Percentiles rank a stretch among this genome's conserved stretches.
Evolutionary conservation across 192 early-diverging fungal species (phyloP).

Genomic region (Phlyctochytrium planicorne): DNA sequence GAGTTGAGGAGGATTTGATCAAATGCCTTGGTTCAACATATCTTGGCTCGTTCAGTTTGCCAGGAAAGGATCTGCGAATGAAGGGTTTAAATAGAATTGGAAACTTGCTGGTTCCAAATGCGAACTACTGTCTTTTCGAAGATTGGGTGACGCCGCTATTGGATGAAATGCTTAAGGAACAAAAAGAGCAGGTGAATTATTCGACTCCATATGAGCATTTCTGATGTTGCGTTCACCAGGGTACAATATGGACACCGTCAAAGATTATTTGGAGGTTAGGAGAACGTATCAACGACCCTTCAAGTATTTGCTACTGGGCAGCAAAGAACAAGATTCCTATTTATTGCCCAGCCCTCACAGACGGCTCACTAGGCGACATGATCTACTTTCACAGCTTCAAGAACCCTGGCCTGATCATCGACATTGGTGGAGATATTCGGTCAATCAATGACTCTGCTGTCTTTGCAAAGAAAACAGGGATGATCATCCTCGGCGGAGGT

Average conservation of each 20-base stretch:
- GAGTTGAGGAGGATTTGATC: constrained; percentile 98
- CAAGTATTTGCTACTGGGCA: constrained; percentile 96
- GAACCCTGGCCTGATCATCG: constrained; percentile 91
- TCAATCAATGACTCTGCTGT: constrained; percentile 92
- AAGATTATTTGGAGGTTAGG: constrained; percentile 85
- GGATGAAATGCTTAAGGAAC: constrained; percentile 89
- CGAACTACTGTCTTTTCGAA: constrained; percentile 99
- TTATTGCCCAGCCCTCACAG: constrained; percentile 96
- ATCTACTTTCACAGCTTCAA: constrained; percentile 98
- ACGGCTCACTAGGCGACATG: constrained; percentile 98
- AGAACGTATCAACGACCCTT: constrained; percentile 82
- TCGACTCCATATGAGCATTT: not conserved
- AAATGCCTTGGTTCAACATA: constrained; percentile 92
- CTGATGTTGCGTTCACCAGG: constrained; percentile 29
- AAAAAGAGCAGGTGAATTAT: constrained; percentile 65
- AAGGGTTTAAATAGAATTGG: constrained; percentile 95
- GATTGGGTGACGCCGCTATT: constrained; percentile 97
- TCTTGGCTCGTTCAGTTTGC: constrained; percentile 73
- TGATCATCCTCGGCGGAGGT: constrained; percentile 96
- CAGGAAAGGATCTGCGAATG: constrained; percentile 76
- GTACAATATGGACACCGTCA: constrained; percentile 89
- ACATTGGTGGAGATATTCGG: constrained; percentile 89
- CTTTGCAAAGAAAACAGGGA: constrained; percentile 93
- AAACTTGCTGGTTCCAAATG: constrained; percentile 95
- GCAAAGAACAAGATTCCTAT: constrained; percentile 91